Conservation (phyloP, 495 filamentous ascomycete species). For the Penicillium maclennaniae region DNA sequence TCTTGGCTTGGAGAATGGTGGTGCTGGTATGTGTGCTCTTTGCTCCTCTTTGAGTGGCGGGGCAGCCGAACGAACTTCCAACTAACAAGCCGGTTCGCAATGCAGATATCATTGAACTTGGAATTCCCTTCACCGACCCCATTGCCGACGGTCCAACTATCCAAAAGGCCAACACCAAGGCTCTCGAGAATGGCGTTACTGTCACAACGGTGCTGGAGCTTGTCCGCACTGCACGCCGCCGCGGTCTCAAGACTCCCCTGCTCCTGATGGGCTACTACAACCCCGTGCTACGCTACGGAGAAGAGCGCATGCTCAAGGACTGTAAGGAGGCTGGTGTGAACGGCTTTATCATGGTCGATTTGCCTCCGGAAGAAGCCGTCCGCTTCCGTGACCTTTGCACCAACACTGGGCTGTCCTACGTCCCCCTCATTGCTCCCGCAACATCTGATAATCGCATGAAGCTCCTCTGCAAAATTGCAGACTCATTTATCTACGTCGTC, state of each 20-base stretch:
- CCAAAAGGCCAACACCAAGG: constrained; percentile 84
- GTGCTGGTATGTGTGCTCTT: constrained; percentile 62
- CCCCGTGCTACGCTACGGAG: constrained; percentile 86
- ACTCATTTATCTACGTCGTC: constrained; percentile 99
- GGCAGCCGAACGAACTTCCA: neutral
- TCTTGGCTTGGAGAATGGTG: constrained; percentile 86
- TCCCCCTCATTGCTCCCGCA: constrained; percentile 90
- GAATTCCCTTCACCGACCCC: constrained; percentile 95
- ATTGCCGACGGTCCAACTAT: constrained; percentile 95
- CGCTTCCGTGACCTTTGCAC: constrained; percentile 84
- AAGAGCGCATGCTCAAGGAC: constrained; percentile 81
- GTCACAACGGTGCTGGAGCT: constrained; percentile 72
- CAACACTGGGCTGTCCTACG: constrained; percentile 77
- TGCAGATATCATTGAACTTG: constrained; percentile 46
- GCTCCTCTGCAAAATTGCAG: constrained; percentile 91
- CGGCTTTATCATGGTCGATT: constrained; percentile 95
- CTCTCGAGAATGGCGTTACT: constrained; percentile 84
- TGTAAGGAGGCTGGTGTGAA: constrained; percentile 84
- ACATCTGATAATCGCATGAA: constrained; percentile 93
- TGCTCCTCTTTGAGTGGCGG: constrained; percentile 3
- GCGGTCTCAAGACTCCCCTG: constrained; percentile 74
- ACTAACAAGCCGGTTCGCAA: constrained; percentile 1
- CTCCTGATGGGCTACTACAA: constrained; percentile 99
- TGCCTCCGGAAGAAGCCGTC: constrained; percentile 95
- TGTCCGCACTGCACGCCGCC: constrained; percentile 68